Evolutionary conservation across 2,329 filamentous ascomycete species (phyloP), one percentile per base, ranked within the genome.

Genomic region (Incumbomyces delicatus): DNA sequence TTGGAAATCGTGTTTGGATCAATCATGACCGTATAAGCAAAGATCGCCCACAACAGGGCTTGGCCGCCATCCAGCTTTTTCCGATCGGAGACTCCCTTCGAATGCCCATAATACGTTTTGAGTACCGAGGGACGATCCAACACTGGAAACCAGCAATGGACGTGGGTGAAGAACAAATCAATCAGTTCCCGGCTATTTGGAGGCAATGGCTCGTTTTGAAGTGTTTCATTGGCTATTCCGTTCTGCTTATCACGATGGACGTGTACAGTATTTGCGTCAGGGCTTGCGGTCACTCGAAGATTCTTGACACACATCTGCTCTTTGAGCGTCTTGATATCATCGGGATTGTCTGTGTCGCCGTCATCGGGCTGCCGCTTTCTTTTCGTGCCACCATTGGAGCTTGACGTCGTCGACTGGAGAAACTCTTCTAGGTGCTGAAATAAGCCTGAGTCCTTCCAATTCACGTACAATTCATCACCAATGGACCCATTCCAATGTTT

Each of bases 111-210:
- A n/a, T 73, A 75, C 2, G 71, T 65, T 47, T 73, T 74, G 13
- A 78, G 61, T 7, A 78, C 67, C 47, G 73, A 71, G 51, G 78
- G 73, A 56, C 76, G 78, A 41, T 76, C 72, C 20, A 73, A 66
- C n/a, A 80, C 70, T 0, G 77, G 77, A 27, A 80, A 69, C 76
- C 77, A 80, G 20, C 70, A 70, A 53, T 80, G 75, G 0, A 74
- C 77, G 46, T 72, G 71, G 0, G 74, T 69, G 51, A 78, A 78
- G 53, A 78, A 80, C 10, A 72, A 64, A 54, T 79, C 75, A 31
- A 80, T 29, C 11, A 46, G 37, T 13, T 31, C 35, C n/a, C 33
- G 13, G 29, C 29, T 41, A 38, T 46, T 41, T 11, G 22, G 2
- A 13, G 44, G 44, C 7, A 46, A 40, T 5, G 22, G 22, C 22